Base-by-base conservation (phyloP, 139 green algal genomes). In the Chlorella sp. region DNA sequence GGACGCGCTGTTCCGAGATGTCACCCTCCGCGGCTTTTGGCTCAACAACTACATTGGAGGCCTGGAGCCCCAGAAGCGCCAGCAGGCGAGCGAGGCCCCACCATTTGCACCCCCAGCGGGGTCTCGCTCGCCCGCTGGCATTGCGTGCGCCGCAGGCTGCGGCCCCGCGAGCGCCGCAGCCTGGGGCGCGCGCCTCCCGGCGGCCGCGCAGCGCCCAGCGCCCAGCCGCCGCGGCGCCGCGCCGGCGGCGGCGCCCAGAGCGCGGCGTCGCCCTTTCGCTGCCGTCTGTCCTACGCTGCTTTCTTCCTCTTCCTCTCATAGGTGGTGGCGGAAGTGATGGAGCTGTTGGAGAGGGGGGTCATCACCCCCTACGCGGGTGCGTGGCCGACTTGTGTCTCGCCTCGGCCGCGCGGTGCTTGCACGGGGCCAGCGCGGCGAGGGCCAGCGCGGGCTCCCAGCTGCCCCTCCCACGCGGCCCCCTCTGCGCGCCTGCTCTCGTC, bases 21-120 rank as follows among this genome's bases (percentile, higher is more conserved):
- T 81, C 0, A 73, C 36, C 58, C 25, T 81, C 41, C 21, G 35
- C 21, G 79, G 79, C 61, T 84, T 81, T 53, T 84, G 79, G 79
- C 7, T 83, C 0, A 9, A 40, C 14, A 27, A 38, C 23, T 79
- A 66, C 11, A 58, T 75, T 11, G 36, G n/a, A n/a, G n/a, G n/a
- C n/a, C n/a, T n/a, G n/a, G n/a, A n/a, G n/a, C n/a, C n/a, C n/a
- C n/a, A n/a, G n/a, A n/a, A n/a, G n/a, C n/a, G n/a, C n/a, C 19
- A 21, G 61, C 46, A 62, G 46, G 67, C 36, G 46, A 8, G 63
- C 11, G 21, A 3, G 8, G 61, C 19, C 11, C 11, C 11, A 35
- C 40, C 29, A 6, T n/a, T 12, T 38, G 5, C 2, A 23, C 3
- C 27, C 12, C 27, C 56, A 23, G 56, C 19, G 27, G 25, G 3